Percentiles rank a stretch among this genome's conserved stretches.
These are phyloP conservation scores for Torulaspora quercuum DNA, from an alignment of 805 yeast species.

Conservation along the genomic window DNA sequence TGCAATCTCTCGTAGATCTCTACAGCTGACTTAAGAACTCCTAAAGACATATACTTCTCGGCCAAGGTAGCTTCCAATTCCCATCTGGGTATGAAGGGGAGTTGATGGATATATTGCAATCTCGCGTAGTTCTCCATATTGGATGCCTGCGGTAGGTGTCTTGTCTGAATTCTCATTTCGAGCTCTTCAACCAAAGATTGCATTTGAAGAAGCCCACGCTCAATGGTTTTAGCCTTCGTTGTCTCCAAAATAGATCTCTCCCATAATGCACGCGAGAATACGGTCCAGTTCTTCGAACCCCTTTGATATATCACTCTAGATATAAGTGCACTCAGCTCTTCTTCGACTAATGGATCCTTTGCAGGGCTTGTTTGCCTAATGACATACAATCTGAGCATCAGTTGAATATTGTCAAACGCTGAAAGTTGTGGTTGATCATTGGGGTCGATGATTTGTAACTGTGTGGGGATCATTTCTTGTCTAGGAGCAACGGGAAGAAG, in stretches of 20 bases:
- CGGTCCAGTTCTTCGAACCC: slow-evolving; percentile 52
- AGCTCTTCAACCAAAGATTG: slow-evolving; percentile 87
- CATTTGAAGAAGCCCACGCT: slow-evolving; percentile 91
- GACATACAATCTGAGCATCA: slow-evolving; percentile 63
- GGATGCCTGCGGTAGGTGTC: slow-evolving; percentile 47
- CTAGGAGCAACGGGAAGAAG: slow-evolving; percentile 61
- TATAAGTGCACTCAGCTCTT: slow-evolving; percentile 75
- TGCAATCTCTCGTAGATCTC: slow-evolving; percentile 81
- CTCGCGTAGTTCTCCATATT: slow-evolving; percentile 42
- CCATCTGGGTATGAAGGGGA: slow-evolving; percentile 84
- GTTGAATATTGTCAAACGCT: slow-evolving; percentile 68
- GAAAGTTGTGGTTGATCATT: slow-evolving; percentile 73
- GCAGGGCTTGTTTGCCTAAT: slow-evolving; percentile 69
- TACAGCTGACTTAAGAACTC: slow-evolving; percentile 80
- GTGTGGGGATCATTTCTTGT: slow-evolving; percentile 60
- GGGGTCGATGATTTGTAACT: slow-evolving; percentile 60
- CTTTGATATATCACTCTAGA: slow-evolving; percentile 60
- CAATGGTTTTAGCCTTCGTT: slow-evolving; percentile 76
- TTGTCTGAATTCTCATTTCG: slow-evolving; percentile 60
- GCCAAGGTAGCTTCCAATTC: slow-evolving; percentile 77
- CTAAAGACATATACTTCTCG: slow-evolving; percentile 79
- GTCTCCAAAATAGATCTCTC: slow-evolving; percentile 83
- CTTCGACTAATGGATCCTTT: slow-evolving; percentile 66
- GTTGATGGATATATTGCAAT: slow-evolving; percentile 63
- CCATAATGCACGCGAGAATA: slow-evolving; percentile 84